phyloP scores from a whole-genome alignment of 768 basidiomycete genomes.

The Pulveroboletus ravenelii region DNA sequence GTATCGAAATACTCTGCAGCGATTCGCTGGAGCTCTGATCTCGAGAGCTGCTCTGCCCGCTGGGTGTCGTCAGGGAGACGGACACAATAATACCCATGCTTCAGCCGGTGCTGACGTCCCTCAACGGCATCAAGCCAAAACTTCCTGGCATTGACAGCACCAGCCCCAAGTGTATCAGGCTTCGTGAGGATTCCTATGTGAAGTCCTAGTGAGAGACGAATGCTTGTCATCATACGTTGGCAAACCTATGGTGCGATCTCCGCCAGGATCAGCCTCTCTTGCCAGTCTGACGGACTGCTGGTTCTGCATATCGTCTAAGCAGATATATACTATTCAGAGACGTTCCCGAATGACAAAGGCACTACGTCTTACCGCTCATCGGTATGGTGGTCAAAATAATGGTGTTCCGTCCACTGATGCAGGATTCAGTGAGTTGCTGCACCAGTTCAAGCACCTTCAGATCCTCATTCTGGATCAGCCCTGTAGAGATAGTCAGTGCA shows the following conservation, averaged over 20 bases:
- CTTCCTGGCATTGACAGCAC: conserved; percentile 37
- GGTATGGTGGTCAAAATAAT: conserved; percentile 65
- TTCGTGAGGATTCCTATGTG: conserved; percentile 63
- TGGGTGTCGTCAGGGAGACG: conserved; percentile 59
- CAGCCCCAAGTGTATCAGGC: conserved; percentile 49
- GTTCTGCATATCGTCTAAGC: conserved; percentile 62
- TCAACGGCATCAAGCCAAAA: conserved; percentile 50
- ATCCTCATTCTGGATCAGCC: conserved; percentile 56
- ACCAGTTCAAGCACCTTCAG: conserved; percentile 42
- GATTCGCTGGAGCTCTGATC: conserved; percentile 32
- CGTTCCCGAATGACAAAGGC: background rate
- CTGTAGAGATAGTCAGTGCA: conserved; percentile 27
- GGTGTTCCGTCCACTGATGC: conserved; percentile 47
- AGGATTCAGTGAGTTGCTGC: conserved; percentile 40
- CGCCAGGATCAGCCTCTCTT: conserved; percentile 45
- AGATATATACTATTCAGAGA: background rate
- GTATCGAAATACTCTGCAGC: conserved; percentile 44
- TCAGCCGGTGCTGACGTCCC: conserved; percentile 42
- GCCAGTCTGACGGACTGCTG: conserved; percentile 56
- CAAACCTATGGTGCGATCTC: conserved; percentile 60
- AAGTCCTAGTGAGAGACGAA: background rate
- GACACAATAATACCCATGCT: conserved; percentile 62
- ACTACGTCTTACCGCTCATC: conserved; percentile 45
- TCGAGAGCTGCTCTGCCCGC: conserved; percentile 36
- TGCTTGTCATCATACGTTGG: background rate